Evolutionary conservation across 129 eudicot species (phyloP), one percentile per base, ranked within the genome.

Genomic region (Flaveria ramosissima): DNA sequence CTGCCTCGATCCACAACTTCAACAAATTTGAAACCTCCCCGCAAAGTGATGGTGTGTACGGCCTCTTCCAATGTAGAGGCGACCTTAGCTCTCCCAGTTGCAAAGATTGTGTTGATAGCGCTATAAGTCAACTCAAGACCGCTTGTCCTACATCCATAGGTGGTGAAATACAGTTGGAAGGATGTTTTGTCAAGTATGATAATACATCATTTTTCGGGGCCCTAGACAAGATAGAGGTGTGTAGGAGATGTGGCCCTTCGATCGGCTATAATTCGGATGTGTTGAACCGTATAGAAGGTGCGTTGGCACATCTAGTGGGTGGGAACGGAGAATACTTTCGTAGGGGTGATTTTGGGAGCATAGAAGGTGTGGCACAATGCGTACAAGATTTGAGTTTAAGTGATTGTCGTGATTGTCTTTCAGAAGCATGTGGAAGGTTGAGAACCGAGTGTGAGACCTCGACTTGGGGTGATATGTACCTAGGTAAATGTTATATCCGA

Each of bases 401-500:
- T 30, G 36, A 30, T 3, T 30, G 36, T 30, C 36, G 4, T 3
- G 5, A 30, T 30, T 30, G 36, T 30, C 36, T 30, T 30, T 30
- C 5, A 30, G 36, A 30, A 0, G 36, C 36, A 30, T 30, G 4
- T 30, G 36, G 36, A 30, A 4, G 82, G 77, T 64, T 89, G 71
- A 83, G 42, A 68, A 62, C 68, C 2, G 82, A 75, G 74, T 89
- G 96, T 43, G 85, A 67, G 15, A 39, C 82, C 0, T 80, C 92
- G 15, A 67, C 81, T 4, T 85, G 79, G 76, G 92, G 92, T 70
- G 96, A 87, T n/a, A 85, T 90, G 85, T 90, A 80, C 73, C 68
- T 90, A 20, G 90, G 81, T 59, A 90, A 85, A 72, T 90, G 96
- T 86, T 90, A 90, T 72, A 89, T 86, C 42, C 82, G 92, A 68